Percentiles rank a stretch among this genome's conserved stretches.
These are phyloP conservation scores for Aquilaria malaccensis DNA, from an alignment of 345 rosid species.

Conservation along the genomic window DNA sequence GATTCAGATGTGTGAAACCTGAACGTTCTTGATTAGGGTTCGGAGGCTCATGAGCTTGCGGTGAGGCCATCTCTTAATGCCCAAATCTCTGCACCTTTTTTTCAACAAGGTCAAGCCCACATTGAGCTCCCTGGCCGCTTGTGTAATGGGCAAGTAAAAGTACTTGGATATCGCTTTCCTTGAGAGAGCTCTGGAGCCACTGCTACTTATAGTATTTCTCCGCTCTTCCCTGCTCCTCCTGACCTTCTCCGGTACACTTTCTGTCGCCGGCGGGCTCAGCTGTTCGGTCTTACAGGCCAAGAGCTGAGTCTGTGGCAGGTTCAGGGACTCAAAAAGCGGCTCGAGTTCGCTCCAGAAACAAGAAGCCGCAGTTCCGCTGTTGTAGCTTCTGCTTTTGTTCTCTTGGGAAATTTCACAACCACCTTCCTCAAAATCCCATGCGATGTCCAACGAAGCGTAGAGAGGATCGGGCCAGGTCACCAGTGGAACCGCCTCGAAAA, in stretches of 20 bases:
- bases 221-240: conserved; percentile 14
- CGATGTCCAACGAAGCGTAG: conserved; percentile 17
- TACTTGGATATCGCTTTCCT: conserved; percentile 31
- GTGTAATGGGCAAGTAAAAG: conserved; percentile 54
- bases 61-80: conserved; percentile 61
- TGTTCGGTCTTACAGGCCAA: conserved; percentile 14
- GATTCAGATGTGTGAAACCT: conserved; percentile 15
- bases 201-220: background rate
- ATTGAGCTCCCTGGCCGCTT: conserved; percentile 58
- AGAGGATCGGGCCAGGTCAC: conserved; percentile 17
- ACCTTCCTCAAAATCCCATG: conserved; percentile 26
- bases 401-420: background rate
- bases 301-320: conserved; percentile 24
- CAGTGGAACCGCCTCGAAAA: conserved; percentile 15
- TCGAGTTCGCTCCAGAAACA: conserved; percentile 7
- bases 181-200: conserved; percentile 19
- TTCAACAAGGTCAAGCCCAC: conserved; percentile 59
- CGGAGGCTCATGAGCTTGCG: conserved; percentile 56
- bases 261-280: background rate
- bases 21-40: conserved; percentile 34
- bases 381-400: background rate
- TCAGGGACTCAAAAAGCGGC: conserved; percentile 14
- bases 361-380: background rate
- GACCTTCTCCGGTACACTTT: background rate
- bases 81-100: conserved; percentile 60